These are phyloP conservation scores for Coemansia sp. DNA, from an alignment of 192 early-diverging fungal genomes.

Conservation along the genomic window DNA sequence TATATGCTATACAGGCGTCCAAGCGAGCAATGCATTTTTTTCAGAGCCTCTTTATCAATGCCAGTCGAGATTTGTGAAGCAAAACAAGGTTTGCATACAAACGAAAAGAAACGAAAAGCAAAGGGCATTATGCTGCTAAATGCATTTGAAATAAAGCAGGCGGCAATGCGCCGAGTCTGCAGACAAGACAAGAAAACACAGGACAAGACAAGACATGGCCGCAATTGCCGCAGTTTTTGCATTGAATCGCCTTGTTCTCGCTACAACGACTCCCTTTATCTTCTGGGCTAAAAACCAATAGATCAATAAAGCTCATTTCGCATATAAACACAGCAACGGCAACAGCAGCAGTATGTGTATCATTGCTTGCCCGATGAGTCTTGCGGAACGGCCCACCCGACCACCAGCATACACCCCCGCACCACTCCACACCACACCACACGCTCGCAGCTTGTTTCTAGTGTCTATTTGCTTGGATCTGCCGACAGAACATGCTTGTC, in stretches of 20 bases:
- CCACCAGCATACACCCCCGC: too few species aligned
- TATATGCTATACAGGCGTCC: slow-evolving; percentile 3
- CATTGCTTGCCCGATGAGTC: too few species aligned
- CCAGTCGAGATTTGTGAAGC: slow-evolving; percentile 5
- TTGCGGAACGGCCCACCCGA: too few species aligned
- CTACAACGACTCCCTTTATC: too few species aligned
- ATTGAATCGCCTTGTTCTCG: neutral
- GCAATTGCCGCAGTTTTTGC: slow-evolving; percentile 2
- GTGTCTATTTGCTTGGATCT: too few species aligned
- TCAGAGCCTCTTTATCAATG: neutral
- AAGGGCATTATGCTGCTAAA: slow-evolving; percentile 2
- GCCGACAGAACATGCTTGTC: too few species aligned
- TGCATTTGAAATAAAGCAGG: slow-evolving; percentile 2
- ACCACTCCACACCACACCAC: too few species aligned
- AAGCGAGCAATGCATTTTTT: neutral
- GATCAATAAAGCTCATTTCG: too few species aligned
- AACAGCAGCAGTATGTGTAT: too few species aligned
- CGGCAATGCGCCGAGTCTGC: slow-evolving; percentile 6
- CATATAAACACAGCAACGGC: neutral
- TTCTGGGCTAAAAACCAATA: too few species aligned
- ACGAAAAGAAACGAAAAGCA: neutral
- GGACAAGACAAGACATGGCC: neutral
- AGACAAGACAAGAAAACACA: neutral
- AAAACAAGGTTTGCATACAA: slow-evolving; percentile 11
- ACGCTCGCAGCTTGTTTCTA: too few species aligned